These are phyloP conservation scores for Boletus subcaerulescens DNA, from an alignment of 768 basidiomycete genomes.

Conservation along the genomic window DNA sequence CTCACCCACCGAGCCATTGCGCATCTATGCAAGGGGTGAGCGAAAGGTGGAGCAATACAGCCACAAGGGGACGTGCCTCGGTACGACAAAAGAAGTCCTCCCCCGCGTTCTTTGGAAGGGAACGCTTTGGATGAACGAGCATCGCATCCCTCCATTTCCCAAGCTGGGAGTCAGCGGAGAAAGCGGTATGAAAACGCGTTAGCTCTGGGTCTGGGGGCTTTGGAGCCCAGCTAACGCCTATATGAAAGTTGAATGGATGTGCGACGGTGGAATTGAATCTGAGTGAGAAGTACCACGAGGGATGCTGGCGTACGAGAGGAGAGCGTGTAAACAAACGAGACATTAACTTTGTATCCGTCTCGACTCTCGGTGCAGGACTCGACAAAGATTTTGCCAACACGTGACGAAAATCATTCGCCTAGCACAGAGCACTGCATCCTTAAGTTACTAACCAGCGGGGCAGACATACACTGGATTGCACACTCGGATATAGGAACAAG, in stretches of 20 bases:
- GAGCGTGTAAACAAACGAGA: conserved; percentile 5
- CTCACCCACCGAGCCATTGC: conserved; percentile 68
- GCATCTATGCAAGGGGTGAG: conserved; percentile 52
- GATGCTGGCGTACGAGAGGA: neutral
- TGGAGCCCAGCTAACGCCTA: conserved; percentile 76
- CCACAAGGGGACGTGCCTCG: conserved; percentile 45
- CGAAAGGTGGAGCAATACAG: neutral
- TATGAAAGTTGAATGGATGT: conserved; percentile 67
- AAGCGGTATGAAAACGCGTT: conserved; percentile 41
- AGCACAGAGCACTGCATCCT: too few species aligned
- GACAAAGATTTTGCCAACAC: conserved; percentile 6
- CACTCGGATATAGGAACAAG: too few species aligned
- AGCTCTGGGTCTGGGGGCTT: conserved; percentile 53
- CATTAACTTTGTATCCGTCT: conserved; percentile 7
- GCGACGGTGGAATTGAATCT: conserved; percentile 28
- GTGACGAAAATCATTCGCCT: conserved; percentile 13
- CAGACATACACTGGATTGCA: too few species aligned
- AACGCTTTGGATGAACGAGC: conserved; percentile 45
- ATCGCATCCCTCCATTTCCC: conserved; percentile 69
- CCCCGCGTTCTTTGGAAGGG: conserved; percentile 42
- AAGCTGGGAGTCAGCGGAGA: conserved; percentile 54
- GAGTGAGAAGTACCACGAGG: neutral
- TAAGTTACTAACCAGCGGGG: too few species aligned
- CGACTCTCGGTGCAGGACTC: too few species aligned
- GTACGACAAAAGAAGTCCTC: conserved; percentile 69